Evolutionary conservation across 495 filamentous ascomycete species (phyloP), one percentile per base, ranked within the genome.

Genomic region (Trypethelium eluteriae): DNA sequence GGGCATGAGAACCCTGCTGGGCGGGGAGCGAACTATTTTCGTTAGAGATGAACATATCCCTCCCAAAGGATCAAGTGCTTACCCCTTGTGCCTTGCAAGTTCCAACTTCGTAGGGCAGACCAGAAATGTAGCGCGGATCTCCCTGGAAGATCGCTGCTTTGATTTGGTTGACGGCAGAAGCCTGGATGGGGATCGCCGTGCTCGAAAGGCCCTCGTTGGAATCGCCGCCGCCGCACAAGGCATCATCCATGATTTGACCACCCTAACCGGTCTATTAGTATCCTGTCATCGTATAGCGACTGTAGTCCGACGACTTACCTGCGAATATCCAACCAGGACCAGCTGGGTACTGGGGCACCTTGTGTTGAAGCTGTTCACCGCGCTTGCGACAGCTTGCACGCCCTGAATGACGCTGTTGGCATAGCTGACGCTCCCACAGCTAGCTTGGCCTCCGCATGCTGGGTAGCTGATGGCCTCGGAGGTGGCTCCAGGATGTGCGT

Each of bases 91-190:
- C 79, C 39, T 67, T 70, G 71, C 83, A 86, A 16, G 82, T 85
- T 16, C 86, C 85, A 65, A 87, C 85, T 64, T 86, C 80, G 73
- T 88, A 88, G 0, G 85, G 71, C 41, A 84, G 73, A 2, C 84
- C 85, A 2, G 64, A 71, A 5, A 76, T 73, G 74, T 83, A 80
- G 46, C 82, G 79, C 3, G 86, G 85, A 67, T 85, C 83, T 38
- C 85, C 85, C 83, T 86, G 84, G 70, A 85, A 83, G 71, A 88
- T 88, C 41, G 79, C 83, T 7, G 81, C 86, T 73, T 85, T 86
- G 68, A 85, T 78, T 75, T 79, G 81, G 41, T 74, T 78, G 5
- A 81, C 74, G 4, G 78, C 79, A 14, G 76, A 71, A 0, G 80
- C 77, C 5, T 80, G 76, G 44, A 84, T 75, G 7, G 74, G 78